Base-by-base conservation (phyloP, 805 yeast species). In the Starmerella vaccinii region DNA sequence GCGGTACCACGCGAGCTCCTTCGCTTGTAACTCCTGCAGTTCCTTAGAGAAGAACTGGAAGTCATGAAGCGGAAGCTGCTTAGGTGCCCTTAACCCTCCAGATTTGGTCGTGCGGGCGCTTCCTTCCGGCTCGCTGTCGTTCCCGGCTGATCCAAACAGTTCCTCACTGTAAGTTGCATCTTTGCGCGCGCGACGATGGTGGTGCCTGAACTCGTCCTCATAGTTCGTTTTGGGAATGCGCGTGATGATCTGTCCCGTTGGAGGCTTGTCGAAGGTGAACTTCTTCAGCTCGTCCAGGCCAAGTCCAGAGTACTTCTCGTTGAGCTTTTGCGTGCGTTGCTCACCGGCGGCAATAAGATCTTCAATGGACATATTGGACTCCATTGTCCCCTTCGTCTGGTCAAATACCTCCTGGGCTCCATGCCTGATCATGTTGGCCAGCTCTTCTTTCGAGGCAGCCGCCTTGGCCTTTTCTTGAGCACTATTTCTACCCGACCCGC, bases 211-310 rank as follows among this genome's bases (percentile, higher is more conserved):
- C 38, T 56, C 53, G 34, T 56, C 50, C 52, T 56, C 58, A 38
- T 49, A 26, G 67, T 18, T 26, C 37, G 40, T 35, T 5, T 50
- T 46, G 5, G 37, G 26, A n/a, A 45, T 53, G 13, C 45, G 37
- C 18, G 40, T 44, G 15, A 51, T 40, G 15, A 58, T 47, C 9
- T 47, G 52, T 4, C 47, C 43, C 4, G 57, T 49, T 2, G 59
- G 55, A 3, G 63, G 59, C 37, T 54, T 66, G 54, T 90, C 96
- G 12, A 87, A 82, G 4, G 95, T 82, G 62, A 89, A 90, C 63
- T 88, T 89, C 62, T 89, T 97, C 47, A 90, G 71, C 62, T 90
- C 98, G 63, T 90, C 97, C 21, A 90, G 71, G 18, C 97, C 97
- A 35, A 92, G 72, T 34, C 81, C 78, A 46, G 88, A 79, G 65